phyloP scores from a whole-genome alignment of 495 filamentous ascomycete species.

The Podospora conica region DNA sequence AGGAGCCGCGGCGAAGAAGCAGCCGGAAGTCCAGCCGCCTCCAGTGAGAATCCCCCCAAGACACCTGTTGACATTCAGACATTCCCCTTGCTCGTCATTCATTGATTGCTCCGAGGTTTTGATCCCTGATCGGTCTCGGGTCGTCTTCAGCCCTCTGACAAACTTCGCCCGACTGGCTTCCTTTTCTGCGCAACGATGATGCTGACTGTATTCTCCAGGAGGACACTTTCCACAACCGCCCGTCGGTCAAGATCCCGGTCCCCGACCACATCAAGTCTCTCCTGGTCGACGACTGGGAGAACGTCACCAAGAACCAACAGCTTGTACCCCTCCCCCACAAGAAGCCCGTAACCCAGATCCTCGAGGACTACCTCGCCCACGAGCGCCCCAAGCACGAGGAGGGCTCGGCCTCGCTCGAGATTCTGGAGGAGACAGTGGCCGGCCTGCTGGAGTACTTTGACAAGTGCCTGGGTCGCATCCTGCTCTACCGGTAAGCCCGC shows the following conservation, averaged over 20 bases:
- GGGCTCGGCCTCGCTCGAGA: conserved; percentile 65
- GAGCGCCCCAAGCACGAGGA: conserved; percentile 60
- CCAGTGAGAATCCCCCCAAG: not conserved
- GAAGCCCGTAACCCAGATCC: conserved; percentile 65
- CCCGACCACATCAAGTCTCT: conserved; percentile 83
- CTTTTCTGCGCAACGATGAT: not conserved
- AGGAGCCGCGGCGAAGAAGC: not conserved
- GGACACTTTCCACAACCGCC: conserved; percentile 70
- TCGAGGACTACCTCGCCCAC: conserved; percentile 67
- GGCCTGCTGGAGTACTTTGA: conserved; percentile 92
- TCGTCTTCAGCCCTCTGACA: not conserved
- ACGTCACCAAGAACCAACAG: conserved; percentile 87
- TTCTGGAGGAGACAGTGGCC: conserved; percentile 79
- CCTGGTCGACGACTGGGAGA: conserved; percentile 98
- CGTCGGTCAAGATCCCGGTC: conserved; percentile 71
- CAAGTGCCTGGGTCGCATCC: conserved; percentile 71
- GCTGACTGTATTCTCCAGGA: conserved; percentile 55
- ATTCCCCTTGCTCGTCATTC: not conserved
- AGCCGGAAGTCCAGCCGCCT: not conserved
- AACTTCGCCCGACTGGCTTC: not conserved
- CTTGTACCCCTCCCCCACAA: conserved; percentile 77
- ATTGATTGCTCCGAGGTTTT: not conserved
- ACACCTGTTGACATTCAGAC: not conserved
- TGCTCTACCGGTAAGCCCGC: conserved; percentile 65
- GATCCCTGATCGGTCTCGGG: not conserved